Evolutionary conservation across 208 protist species (phyloP).

Genomic region (Leishmania aethiopica): DNA sequence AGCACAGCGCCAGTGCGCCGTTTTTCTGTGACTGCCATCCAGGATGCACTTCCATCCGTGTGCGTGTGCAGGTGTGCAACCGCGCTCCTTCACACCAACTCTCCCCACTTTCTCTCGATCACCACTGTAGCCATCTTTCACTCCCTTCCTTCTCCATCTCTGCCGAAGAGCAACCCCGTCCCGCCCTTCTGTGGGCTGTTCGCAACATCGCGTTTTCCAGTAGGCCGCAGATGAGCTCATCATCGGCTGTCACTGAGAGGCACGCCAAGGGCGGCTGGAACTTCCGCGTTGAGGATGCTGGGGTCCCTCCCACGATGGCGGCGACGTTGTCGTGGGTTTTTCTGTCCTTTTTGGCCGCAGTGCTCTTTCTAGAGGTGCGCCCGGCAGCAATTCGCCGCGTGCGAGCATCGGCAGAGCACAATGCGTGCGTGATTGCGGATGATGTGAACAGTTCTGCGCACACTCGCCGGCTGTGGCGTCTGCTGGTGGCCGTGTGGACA

Average conservation of each 20-base stretch:
- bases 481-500: conserved; percentile 36
- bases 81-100: not conserved
- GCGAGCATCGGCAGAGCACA: not conserved
- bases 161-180: not conserved
- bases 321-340: conserved; percentile 32
- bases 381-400: conserved; percentile 18
- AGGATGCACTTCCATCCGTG: not conserved
- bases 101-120: not conserved
- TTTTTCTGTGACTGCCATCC: not conserved
- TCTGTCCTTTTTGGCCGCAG: conserved; percentile 30
- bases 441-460: not conserved
- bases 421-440: not conserved
- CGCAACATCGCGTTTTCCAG: not conserved
- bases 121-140: not conserved
- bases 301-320: conserved; percentile 23
- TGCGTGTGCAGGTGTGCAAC: not conserved
- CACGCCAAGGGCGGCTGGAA: conserved; percentile 5
- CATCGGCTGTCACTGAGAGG: no score
- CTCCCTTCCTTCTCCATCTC: not conserved
- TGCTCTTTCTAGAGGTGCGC: conserved; percentile 54
- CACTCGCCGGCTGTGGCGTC: conserved; percentile 12
- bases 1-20: not conserved
- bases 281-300: conserved; percentile 41
- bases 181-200: not conserved
- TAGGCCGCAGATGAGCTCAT: not conserved